phyloP scores from a whole-genome alignment of 2,329 filamentous ascomycete genomes.

The Colletotrichum coccodes region DNA sequence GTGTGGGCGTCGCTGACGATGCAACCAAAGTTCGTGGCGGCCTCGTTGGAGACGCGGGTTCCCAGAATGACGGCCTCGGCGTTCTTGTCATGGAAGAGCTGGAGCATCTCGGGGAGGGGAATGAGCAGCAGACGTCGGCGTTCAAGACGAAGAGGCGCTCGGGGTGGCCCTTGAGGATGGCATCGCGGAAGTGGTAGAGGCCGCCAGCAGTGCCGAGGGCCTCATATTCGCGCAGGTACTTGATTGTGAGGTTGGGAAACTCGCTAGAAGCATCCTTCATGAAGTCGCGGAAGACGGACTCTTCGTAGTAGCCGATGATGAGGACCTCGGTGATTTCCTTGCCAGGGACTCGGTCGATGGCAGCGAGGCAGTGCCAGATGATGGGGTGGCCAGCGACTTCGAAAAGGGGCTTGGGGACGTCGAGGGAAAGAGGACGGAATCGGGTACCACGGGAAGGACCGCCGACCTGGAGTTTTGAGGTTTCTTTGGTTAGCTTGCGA shows the following conservation, averaged over 20 bases:
- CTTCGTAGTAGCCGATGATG: slow-evolving; percentile 99
- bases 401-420: slow-evolving; percentile 98
- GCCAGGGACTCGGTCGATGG: slow-evolving; percentile 88
- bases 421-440: slow-evolving; percentile 93
- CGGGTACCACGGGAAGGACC: slow-evolving; percentile 95
- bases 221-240: slow-evolving; percentile 97
- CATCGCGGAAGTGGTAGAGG: slow-evolving; percentile 98
- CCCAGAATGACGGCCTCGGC: slow-evolving; percentile 97
- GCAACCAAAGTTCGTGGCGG: slow-evolving; percentile 96
- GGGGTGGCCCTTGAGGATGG: slow-evolving; percentile 93
- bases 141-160: slow-evolving; percentile 98
- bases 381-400: slow-evolving; percentile 98
- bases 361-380: slow-evolving; percentile 96
- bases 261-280: slow-evolving; percentile 89
- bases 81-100: slow-evolving; percentile 92
- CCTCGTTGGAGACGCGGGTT: slow-evolving; percentile 89
- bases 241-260: slow-evolving; percentile 89
- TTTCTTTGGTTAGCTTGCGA: slow-evolving; percentile 40
- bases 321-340: slow-evolving; percentile 88
- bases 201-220: slow-evolving; percentile 95
- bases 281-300: slow-evolving; percentile 96
- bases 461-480: slow-evolving; percentile 73
- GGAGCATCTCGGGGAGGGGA: slow-evolving; percentile 95
- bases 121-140: slow-evolving; percentile 98
- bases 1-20: slow-evolving; percentile 95